Evolutionary conservation across 192 early-diverging fungal species (phyloP).

Genomic region (Podila verticillata): DNA sequence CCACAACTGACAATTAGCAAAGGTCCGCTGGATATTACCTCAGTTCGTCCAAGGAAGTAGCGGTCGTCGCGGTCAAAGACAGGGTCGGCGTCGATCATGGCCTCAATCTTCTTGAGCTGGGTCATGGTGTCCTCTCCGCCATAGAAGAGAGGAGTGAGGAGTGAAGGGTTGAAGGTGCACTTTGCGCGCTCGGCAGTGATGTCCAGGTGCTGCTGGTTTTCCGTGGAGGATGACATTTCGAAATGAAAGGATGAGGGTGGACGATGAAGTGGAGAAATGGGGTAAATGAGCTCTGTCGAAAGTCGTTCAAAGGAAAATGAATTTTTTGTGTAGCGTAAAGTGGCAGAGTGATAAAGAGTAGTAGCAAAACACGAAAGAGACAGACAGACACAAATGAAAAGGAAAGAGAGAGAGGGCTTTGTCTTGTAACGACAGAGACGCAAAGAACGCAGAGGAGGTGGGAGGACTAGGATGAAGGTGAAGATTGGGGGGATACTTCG

Average conservation of each 20-base stretch:
- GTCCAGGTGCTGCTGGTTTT: constrained; percentile 45
- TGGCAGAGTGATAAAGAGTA: too few species aligned
- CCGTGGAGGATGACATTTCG: constrained; percentile 1
- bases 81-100: constrained; percentile 54
- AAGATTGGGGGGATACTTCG: too few species aligned
- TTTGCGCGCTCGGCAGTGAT: constrained; percentile 56
- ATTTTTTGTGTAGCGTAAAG: too few species aligned
- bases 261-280: background rate
- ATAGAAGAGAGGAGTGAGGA: constrained; percentile 55
- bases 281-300: too few species aligned
- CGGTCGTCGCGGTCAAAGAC: constrained; percentile 57
- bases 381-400: too few species aligned
- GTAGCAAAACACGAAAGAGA: too few species aligned
- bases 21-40: constrained; percentile 18
- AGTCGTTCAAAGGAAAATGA: too few species aligned
- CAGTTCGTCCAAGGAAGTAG: constrained; percentile 60
- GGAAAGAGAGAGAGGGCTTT: background rate
- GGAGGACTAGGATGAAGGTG: too few species aligned
- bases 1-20: too few species aligned
- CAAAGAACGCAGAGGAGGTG: too few species aligned
- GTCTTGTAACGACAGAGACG: background rate
- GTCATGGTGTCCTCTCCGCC: constrained; percentile 50
- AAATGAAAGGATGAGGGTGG: background rate
- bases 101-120: constrained; percentile 39
- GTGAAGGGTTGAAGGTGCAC: constrained; percentile 53